These are phyloP conservation scores for Macrophomina pseudophaseolina DNA, from an alignment of 2,329 filamentous ascomycete species.

Conservation along the genomic window DNA sequence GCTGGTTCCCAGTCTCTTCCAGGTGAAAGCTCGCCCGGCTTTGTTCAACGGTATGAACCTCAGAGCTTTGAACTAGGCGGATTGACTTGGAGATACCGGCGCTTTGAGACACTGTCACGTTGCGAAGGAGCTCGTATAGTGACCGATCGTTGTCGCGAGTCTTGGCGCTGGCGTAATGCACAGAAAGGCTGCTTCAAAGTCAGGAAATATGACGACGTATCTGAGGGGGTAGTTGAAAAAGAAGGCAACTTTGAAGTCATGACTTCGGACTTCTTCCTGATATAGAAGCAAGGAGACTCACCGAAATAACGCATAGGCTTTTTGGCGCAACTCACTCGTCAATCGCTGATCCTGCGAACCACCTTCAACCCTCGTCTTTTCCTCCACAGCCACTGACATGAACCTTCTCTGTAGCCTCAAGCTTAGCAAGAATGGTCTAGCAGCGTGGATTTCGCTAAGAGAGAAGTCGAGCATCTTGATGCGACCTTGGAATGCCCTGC, in stretches of 20 bases:
- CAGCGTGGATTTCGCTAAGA: neutral
- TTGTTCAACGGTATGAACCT: neutral
- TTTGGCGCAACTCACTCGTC: neutral
- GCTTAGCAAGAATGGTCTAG: neutral
- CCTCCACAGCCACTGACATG: neutral
- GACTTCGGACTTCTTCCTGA: too few species aligned
- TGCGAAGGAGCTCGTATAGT: neutral
- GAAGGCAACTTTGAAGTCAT: too few species aligned
- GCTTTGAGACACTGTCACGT: neutral
- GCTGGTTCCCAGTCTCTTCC: neutral
- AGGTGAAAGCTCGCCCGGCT: neutral
- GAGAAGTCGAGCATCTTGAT: neutral
- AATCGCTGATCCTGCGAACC: neutral
- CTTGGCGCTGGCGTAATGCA: neutral
- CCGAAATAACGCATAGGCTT: conserved; percentile 5
- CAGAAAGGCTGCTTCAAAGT: neutral
- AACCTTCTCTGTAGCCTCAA: neutral
- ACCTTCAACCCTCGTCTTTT: neutral
- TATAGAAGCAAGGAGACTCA: neutral
- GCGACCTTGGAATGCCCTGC: neutral
- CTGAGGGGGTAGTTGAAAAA: too few species aligned
- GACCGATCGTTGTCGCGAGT: neutral
- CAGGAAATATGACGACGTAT: neutral
- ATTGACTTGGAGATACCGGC: conserved; percentile 1
- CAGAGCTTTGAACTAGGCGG: neutral